Evolutionary conservation across 23 red algal species (phyloP).

Genomic region (Gracilaria domingensis): DNA sequence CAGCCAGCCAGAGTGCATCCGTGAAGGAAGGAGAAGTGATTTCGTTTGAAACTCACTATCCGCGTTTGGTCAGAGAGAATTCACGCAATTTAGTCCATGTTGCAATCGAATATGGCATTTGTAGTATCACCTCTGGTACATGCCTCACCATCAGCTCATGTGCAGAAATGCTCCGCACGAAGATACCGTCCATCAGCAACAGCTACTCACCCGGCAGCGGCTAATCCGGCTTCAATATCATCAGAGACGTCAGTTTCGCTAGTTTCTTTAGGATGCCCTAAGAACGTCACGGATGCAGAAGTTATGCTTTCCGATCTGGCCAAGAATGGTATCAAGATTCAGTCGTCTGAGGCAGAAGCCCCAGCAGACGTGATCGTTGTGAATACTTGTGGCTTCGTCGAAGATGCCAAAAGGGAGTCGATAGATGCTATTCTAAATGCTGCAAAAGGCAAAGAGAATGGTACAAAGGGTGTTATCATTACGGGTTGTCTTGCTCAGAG

Average conservation of each 20-base stretch:
- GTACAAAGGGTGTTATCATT: slow-evolving; percentile 81
- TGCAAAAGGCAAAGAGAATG: slow-evolving; percentile 27
- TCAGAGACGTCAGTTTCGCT: slow-evolving; percentile 68
- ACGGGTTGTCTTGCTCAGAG: slow-evolving; percentile 98
- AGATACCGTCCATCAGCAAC: neutral
- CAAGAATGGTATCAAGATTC: slow-evolving; percentile 55
- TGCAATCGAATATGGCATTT: neutral
- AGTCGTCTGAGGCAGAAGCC: slow-evolving; percentile 16
- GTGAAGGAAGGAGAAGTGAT: no score
- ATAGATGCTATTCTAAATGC: slow-evolving; percentile 87
- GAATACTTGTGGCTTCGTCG: slow-evolving; percentile 97
- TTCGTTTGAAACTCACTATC: neutral
- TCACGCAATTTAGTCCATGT: neutral
- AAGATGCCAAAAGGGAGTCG: slow-evolving; percentile 91
- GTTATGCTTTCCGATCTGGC: slow-evolving; percentile 90
- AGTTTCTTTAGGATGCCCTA: slow-evolving; percentile 93
- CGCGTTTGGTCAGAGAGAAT: neutral
- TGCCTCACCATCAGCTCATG: neutral
- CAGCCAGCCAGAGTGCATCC: no score
- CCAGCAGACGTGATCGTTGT: slow-evolving; percentile 89
- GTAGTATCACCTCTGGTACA: neutral
- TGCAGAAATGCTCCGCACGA: neutral
- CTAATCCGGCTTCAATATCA: neutral
- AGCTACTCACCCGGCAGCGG: neutral
- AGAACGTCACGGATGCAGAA: slow-evolving; percentile 99